Evolutionary conservation across 2,329 filamentous ascomycete genomes (phyloP), one percentile per base, ranked within the genome.

Genomic region (Anisogramma anomala): DNA sequence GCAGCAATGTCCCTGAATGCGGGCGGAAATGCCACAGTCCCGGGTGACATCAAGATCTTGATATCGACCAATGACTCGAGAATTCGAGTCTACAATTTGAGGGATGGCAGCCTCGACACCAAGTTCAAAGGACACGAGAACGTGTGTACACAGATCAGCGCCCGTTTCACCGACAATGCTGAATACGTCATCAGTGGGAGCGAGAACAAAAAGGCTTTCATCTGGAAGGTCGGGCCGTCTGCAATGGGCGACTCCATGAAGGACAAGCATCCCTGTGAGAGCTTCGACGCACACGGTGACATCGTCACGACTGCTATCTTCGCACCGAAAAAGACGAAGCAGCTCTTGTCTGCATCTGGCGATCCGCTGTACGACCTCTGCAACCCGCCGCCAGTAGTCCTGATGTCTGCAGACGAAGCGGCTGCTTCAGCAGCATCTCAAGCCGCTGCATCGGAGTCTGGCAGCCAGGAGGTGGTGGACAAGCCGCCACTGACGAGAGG

Each of bases 291-390:
- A 0, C 87, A 95, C 56, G 77, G 82, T 1, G 79, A 84, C 17
- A 84, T 93, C 45, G 88, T 94, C 3, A 96, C 89, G 0, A 82
- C 80, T n/a, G 85, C 89, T 2, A 65, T 91, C 3, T 81, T 95
- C 55, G 89, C 89, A 0, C 89, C 91, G 0, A 74, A 75, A 0
- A 77, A 76, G 52, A 87, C 86, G 9, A 76, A 84, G 43, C 80
- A 84, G 53, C 67, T 91, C 2, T 71, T 98, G 1, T 79, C 82
- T 37, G 72, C 75, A 11, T 93, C 87, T 0, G 84, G 85, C 41
- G 88, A 98, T 56, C 88, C 91, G 1, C 75, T 98, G n/a, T 98
- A 87, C 58, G 88, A 95, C 52, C 70, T 96, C 1, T 96, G 91
- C 67, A 96, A 96, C 52, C 91, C 91, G 4, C 91, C 89, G 0